A percentile compares a stretch with the other conserved stretches of the same genome.
These are phyloP conservation scores for Ampelomyces quisqualis DNA, from an alignment of 2,329 filamentous ascomycete genomes.

Conservation along the genomic window DNA sequence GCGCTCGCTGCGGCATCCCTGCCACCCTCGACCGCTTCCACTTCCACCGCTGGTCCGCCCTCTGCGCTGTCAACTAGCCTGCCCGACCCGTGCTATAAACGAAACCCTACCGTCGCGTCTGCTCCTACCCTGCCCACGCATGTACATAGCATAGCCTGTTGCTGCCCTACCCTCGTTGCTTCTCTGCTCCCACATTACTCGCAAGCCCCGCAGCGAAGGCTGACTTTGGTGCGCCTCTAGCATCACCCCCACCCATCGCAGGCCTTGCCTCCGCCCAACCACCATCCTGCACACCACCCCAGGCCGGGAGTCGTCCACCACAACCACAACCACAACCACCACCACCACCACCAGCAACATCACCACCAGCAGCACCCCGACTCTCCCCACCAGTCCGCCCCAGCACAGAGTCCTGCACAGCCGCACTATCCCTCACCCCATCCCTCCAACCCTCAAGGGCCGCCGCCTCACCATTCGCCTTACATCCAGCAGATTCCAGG, in stretches of 20 bases:
- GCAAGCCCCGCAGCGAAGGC: no score
- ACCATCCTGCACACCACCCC: conserved; percentile 64
- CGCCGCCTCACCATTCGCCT: conserved; percentile 54
- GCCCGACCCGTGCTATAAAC: conserved; percentile 39
- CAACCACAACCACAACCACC: conserved; percentile 16
- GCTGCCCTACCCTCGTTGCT: conserved; percentile 19
- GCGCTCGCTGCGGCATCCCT: conserved; percentile 41
- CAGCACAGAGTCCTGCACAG: conserved; percentile 57
- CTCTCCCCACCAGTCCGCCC: conserved; percentile 60
- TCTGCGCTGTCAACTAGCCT: conserved; percentile 40
- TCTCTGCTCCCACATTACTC: conserved; percentile 24
- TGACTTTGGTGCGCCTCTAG: conserved; percentile 49
- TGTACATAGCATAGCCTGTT: conserved; percentile 21
- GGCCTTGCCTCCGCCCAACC: conserved; percentile 64
- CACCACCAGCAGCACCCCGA: conserved; percentile 58
- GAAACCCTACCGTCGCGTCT: conserved; percentile 35
- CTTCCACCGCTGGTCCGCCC: conserved; percentile 33
- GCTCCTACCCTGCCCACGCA: conserved; percentile 41
- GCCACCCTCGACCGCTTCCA: conserved; percentile 27
- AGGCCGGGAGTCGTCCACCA: conserved; percentile 71
- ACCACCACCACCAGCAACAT: conserved; percentile 32
- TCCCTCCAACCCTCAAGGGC: conserved; percentile 59
- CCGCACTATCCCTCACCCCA: conserved; percentile 69
- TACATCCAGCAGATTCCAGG: conserved; percentile 69
- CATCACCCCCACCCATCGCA: conserved; percentile 75